Conservation (phyloP, 345 rosid species). For the Bruguiera gymnorhiza region DNA sequence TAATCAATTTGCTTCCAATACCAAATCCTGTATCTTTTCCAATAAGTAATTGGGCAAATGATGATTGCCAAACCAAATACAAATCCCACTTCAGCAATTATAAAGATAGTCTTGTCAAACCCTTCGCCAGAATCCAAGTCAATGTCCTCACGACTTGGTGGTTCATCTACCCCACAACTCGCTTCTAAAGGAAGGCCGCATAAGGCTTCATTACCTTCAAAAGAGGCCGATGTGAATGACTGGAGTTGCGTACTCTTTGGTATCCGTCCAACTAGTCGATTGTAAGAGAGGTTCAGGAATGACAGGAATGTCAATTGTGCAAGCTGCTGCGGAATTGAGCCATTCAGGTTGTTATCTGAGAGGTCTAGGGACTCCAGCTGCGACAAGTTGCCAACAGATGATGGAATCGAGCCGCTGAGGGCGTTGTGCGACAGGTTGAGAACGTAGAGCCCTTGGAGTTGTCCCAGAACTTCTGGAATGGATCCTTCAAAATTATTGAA, state of each 20-base stretch:
- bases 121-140: background rate
- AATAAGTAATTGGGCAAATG: background rate
- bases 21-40: conserved; percentile 3
- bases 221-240: conserved; percentile 7
- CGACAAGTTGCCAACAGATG: conserved; percentile 9
- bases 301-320: conserved; percentile 15
- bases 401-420: conserved; percentile 13
- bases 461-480: conserved; percentile 17
- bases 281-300: conserved; percentile 19
- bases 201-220: conserved; percentile 9
- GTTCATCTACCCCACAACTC: background rate
- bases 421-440: conserved; percentile 27
- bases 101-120: background rate
- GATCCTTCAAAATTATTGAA: conserved; percentile 17
- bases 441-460: conserved; percentile 12
- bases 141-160: background rate
- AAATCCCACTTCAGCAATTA: background rate
- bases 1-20: conserved; percentile 6
- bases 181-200: conserved; percentile 1
- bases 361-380: conserved; percentile 25
- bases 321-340: conserved; percentile 19
- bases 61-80: background rate
- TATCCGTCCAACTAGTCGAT: conserved; percentile 6
- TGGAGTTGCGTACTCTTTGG: conserved; percentile 12
- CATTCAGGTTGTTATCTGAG: conserved; percentile 9